Conservation (phyloP, 1,139 yeast species). For the Pichia sp. region DNA sequence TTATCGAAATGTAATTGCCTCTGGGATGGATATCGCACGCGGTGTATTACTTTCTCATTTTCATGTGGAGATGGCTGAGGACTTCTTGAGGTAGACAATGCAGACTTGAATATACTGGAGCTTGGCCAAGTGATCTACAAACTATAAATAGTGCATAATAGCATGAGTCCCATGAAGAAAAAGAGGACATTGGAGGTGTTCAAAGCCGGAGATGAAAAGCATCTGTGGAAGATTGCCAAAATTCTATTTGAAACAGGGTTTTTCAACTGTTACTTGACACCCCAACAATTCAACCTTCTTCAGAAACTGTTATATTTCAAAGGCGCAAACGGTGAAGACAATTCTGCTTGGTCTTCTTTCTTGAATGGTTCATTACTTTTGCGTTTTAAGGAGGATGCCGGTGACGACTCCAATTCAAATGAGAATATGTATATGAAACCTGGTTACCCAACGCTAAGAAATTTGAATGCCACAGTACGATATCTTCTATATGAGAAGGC, state of each 20-base stretch:
- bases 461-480: slow-evolving; percentile 59
- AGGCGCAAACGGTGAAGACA: slow-evolving; percentile 24
- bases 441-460: slow-evolving; percentile 47
- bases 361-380: slow-evolving; percentile 49
- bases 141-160: neutral
- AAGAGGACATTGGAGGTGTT: slow-evolving; percentile 36
- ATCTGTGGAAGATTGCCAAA: slow-evolving; percentile 46
- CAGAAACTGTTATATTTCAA: slow-evolving; percentile 38
- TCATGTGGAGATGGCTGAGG: neutral
- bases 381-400: slow-evolving; percentile 28
- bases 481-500: slow-evolving; percentile 74
- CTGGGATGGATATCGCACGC: neutral
- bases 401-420: slow-evolving; percentile 16
- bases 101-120: neutral
- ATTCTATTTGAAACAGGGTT: slow-evolving; percentile 43
- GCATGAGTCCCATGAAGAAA: slow-evolving; percentile 5
- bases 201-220: slow-evolving; percentile 38
- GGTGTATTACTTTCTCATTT: neutral
- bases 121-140: neutral
- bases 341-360: slow-evolving; percentile 49
- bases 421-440: slow-evolving; percentile 38
- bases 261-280: slow-evolving; percentile 57
- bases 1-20: neutral
- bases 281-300: slow-evolving; percentile 56
- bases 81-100: neutral